phyloP scores from a whole-genome alignment of 331 rosid genomes.

The Malus hybrid region DNA sequence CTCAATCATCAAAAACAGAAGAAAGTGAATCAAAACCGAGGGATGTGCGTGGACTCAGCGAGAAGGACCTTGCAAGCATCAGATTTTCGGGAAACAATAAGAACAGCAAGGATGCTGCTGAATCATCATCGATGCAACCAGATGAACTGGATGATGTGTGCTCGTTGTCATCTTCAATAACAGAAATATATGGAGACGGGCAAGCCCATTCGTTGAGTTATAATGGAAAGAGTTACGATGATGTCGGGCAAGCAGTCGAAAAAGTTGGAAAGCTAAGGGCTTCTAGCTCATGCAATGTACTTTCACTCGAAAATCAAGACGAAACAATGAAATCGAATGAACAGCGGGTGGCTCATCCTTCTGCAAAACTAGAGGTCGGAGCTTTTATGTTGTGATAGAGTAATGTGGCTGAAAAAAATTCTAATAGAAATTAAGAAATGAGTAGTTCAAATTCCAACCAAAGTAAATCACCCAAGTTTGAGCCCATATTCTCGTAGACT shows the following conservation, averaged over 20 bases:
- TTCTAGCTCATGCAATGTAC: constrained; percentile 24
- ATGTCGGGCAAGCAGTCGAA: constrained; percentile 6
- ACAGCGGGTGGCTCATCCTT: constrained; percentile 18
- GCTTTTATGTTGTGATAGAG: too few relatives aligned
- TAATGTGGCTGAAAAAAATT: too few relatives aligned
- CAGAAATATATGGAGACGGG: background rate
- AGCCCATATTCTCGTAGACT: too few relatives aligned
- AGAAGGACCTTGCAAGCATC: background rate
- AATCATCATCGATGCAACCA: constrained; percentile 7
- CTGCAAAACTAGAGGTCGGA: constrained; percentile 3
- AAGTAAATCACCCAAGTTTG: too few relatives aligned
- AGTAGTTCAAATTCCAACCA: too few relatives aligned
- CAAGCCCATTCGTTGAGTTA: background rate
- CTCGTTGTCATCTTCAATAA: constrained; percentile 17
- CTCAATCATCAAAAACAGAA: constrained; percentile 8
- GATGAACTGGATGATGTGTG: constrained; percentile 34
- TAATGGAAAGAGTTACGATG: constrained; percentile 15
- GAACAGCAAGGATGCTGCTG: background rate
- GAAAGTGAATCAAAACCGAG: constrained; percentile 9
- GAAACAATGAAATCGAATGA: constrained; percentile 16
- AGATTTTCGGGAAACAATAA: constrained; percentile 10
- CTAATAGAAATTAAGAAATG: too few relatives aligned
- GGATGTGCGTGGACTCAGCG: constrained; percentile 14
- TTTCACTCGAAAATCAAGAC: constrained; percentile 10
- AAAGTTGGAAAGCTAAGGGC: constrained; percentile 22